Evolutionary conservation across 257 asterid genomes (phyloP).

Genomic region (Capsicum rhomboideum): DNA sequence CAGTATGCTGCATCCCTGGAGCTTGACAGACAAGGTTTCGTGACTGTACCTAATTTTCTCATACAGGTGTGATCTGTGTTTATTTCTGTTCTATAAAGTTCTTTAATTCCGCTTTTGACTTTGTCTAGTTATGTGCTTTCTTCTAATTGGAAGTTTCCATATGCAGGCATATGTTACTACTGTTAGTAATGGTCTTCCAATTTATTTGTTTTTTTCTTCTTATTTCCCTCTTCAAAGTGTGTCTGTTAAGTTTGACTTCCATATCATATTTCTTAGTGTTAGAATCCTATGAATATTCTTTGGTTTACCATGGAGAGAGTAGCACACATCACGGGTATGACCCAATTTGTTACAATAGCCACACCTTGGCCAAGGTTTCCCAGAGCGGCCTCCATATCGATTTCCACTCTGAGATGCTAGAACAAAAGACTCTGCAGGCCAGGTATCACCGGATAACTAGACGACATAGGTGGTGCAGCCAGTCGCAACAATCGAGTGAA

Average conservation of each 20-base stretch:
- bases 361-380: no score
- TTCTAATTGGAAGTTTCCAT: not conserved
- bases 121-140: not conserved
- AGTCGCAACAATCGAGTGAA: no score
- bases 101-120: not conserved
- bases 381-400: no score
- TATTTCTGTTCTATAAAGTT: not conserved
- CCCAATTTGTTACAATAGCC: no score
- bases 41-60: slow-evolving; percentile 56
- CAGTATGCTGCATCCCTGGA: slow-evolving; percentile 79
- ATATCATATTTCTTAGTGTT: not conserved
- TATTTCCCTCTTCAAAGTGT: not conserved
- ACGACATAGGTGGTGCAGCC: no score
- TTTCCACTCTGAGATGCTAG: no score
- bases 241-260: not conserved
- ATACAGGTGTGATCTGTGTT: slow-evolving; percentile 32
- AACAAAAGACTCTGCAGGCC: no score
- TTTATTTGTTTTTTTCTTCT: not conserved
- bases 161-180: not conserved
- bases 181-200: not conserved
- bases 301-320: no score
- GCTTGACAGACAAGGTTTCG: slow-evolving; percentile 70
- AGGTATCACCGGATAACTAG: no score
- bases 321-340: no score
- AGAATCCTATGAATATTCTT: no score